A percentile compares a stretch with the other conserved stretches of the same genome.
Conservation (phyloP, 164 flowering plant genomes). For the Aristolochia fimbriata region DNA sequence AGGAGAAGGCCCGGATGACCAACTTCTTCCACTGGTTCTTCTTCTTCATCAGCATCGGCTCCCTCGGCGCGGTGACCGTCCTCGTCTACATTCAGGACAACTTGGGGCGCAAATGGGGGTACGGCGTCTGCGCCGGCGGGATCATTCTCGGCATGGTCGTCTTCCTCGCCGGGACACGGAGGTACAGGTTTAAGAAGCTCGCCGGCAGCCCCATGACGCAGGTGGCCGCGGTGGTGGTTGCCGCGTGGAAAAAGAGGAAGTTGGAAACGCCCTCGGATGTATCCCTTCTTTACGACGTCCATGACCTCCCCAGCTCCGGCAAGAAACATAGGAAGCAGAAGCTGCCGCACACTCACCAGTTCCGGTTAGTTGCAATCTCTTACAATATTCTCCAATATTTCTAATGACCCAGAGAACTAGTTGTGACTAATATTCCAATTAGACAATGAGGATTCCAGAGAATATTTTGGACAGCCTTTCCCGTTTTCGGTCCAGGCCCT, state of each 20-base stretch:
- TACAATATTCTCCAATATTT: neutral
- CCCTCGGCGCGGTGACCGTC: constrained; percentile 69
- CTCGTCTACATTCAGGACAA: constrained; percentile 87
- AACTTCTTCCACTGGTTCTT: constrained; percentile 93
- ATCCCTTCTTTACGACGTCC: constrained; percentile 37
- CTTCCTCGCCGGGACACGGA: constrained; percentile 57
- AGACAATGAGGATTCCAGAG: no score
- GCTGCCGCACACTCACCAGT: constrained; percentile 67
- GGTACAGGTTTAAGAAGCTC: constrained; percentile 83
- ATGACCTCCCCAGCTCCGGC: constrained; percentile 1
- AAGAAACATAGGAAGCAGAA: constrained; percentile 48
- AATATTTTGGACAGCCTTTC: no score
- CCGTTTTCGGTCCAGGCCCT: no score
- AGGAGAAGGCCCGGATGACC: constrained; percentile 45
- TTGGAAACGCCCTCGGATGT: constrained; percentile 60
- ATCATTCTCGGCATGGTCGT: constrained; percentile 39
- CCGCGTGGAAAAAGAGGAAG: constrained; percentile 58
- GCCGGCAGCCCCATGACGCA: constrained; percentile 85
- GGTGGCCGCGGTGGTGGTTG: constrained; percentile 55
- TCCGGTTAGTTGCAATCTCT: constrained; percentile 42
- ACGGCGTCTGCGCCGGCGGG: constrained; percentile 65
- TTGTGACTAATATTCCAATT: no score
- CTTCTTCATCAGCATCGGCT: constrained; percentile 79
- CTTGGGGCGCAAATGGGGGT: constrained; percentile 75
- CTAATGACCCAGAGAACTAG: no score